Evolutionary conservation across 2,329 filamentous ascomycete species (phyloP).

Genomic region (Tolypocladium ophioglossoides): DNA sequence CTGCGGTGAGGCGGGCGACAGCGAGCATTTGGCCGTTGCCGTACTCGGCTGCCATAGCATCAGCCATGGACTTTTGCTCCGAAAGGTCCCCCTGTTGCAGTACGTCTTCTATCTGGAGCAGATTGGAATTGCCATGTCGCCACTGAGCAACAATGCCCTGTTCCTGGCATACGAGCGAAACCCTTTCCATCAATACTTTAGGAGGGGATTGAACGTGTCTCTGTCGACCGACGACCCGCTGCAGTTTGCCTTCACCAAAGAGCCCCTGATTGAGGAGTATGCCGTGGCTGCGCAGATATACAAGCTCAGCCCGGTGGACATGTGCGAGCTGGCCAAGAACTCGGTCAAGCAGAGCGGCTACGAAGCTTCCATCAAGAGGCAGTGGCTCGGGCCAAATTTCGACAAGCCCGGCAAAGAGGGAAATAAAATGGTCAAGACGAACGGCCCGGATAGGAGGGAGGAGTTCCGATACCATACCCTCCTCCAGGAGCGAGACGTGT

Average conservation of each 20-base stretch:
- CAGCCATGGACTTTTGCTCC: constrained; percentile 82
- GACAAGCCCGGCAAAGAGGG: constrained; percentile 69
- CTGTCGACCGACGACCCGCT: constrained; percentile 93
- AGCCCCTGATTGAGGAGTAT: constrained; percentile 96
- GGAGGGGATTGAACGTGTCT: constrained; percentile 87
- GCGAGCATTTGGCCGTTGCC: constrained; percentile 87
- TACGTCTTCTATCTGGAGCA: constrained; percentile 98
- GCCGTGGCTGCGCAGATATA: constrained; percentile 97
- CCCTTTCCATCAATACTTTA: constrained; percentile 92
- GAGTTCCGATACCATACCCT: constrained; percentile 84
- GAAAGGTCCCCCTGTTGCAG: constrained; percentile 89
- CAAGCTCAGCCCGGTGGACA: constrained; percentile 91
- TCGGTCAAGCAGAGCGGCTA: constrained; percentile 93
- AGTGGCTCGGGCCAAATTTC: constrained; percentile 79
- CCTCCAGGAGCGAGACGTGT: constrained; percentile 76
- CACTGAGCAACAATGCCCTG: constrained; percentile 91
- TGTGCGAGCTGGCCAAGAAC: constrained; percentile 96
- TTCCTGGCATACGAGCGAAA: constrained; percentile 97
- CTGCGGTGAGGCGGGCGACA: constrained; percentile 93
- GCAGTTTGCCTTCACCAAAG: constrained; percentile 97
- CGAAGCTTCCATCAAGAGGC: constrained; percentile 76
- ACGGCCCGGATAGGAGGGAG: constrained; percentile 86
- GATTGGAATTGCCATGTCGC: constrained; percentile 99
- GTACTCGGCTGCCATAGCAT: constrained; percentile 93
- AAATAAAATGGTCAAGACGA: constrained; percentile 91